A percentile compares a stretch with the other conserved stretches of the same genome.
These are phyloP conservation scores for Trametes meyenii DNA, from an alignment of 768 basidiomycete species.

Conservation along the genomic window DNA sequence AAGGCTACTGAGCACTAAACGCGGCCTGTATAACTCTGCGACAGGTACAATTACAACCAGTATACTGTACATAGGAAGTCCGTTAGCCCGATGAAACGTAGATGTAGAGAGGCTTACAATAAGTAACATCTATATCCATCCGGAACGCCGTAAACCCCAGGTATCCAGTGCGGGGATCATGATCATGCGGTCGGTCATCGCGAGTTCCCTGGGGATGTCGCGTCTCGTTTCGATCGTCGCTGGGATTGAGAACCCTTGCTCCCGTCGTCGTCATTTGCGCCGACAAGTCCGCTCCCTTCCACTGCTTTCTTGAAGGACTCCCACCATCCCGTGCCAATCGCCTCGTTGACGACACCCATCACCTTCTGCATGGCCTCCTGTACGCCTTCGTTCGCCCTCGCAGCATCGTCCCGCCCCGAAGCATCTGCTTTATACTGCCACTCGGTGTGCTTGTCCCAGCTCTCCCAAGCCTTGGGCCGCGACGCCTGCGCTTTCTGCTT, in stretches of 20 bases:
- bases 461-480: slow-evolving; percentile 63
- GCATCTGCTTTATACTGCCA: slow-evolving; percentile 52
- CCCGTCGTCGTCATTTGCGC: background rate
- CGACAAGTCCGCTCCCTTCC: slow-evolving; percentile 16
- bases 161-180: no score
- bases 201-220: slow-evolving; percentile 10
- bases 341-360: slow-evolving; percentile 45
- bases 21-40: no score
- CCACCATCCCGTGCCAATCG: slow-evolving; percentile 44
- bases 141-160: background rate
- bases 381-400: slow-evolving; percentile 22
- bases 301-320: slow-evolving; percentile 37
- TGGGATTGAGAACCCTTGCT: background rate
- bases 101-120: background rate
- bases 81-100: background rate
- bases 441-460: slow-evolving; percentile 60
- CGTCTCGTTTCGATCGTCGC: slow-evolving; percentile 7
- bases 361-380: slow-evolving; percentile 47
- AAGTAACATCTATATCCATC: background rate
- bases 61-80: background rate
- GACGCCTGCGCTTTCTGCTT: slow-evolving; percentile 16
- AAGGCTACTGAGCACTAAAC: no score
- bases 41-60: background rate
- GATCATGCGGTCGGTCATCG: background rate
- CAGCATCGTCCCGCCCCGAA: slow-evolving; percentile 29